Evolutionary conservation across 2,329 filamentous ascomycete species (phyloP).

Genomic region (Cercospora brassicicola): DNA sequence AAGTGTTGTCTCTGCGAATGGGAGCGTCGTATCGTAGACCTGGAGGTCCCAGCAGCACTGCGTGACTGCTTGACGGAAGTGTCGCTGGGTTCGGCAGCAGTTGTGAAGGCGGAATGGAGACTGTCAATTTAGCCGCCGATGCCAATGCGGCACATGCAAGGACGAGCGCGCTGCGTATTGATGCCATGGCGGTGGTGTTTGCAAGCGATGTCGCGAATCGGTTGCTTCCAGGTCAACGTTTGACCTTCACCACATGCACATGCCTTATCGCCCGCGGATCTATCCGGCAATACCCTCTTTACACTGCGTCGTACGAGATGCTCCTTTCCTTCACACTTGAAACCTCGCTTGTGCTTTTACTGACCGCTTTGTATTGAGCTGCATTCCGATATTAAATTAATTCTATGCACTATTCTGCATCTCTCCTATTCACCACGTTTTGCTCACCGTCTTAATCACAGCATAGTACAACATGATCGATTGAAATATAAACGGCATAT

Average conservation of each 20-base stretch:
- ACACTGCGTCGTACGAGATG: slow-evolving; percentile 6
- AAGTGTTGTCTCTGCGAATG: slow-evolving; percentile 67
- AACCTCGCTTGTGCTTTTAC: slow-evolving; percentile 2
- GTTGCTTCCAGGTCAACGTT: neutral
- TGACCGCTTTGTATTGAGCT: slow-evolving; percentile 9
- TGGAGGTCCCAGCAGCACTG: slow-evolving; percentile 55
- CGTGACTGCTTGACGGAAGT: slow-evolving; percentile 60
- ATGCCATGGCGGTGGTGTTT: slow-evolving; percentile 7
- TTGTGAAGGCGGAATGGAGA: slow-evolving; percentile 53
- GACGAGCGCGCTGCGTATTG: slow-evolving; percentile 13
- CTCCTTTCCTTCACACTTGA: slow-evolving; percentile 10
- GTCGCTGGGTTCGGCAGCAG: slow-evolving; percentile 48
- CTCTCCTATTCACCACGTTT: neutral
- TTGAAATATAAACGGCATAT: neutral
- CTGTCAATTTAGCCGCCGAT: slow-evolving; percentile 49
- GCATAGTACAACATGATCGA: neutral
- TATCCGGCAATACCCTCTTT: neutral
- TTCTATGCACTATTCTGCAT: slow-evolving; percentile 1
- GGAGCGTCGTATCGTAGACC: slow-evolving; percentile 58
- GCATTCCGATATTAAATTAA: slow-evolving; percentile 1
- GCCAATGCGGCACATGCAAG: slow-evolving; percentile 30
- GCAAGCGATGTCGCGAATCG: neutral
- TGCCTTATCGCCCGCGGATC: slow-evolving; percentile 2
- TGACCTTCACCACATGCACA: neutral
- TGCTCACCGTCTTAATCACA: neutral